Conservation (phyloP, 768 basidiomycete genomes). For the Brasilioporus rufonigricans region DNA sequence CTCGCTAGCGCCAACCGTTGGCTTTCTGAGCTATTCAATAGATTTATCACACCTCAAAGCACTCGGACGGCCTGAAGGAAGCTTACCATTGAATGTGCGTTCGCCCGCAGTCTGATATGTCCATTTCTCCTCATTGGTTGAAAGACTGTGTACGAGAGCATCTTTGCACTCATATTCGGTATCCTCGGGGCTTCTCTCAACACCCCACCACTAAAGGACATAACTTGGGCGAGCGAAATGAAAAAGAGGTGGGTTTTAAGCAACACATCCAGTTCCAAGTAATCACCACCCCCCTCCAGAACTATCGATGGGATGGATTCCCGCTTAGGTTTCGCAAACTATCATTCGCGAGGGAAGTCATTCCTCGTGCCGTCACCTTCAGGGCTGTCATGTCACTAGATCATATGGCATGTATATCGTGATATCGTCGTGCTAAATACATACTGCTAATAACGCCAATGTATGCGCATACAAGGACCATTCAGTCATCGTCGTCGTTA, state of each 20-base stretch:
- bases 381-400: constrained; percentile 1
- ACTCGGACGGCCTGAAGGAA: constrained; percentile 65
- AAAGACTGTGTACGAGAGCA: constrained; percentile 67
- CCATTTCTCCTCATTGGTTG: not conserved
- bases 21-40: constrained; percentile 28
- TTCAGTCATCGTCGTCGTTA: constrained; percentile 34
- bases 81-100: constrained; percentile 62
- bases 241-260: constrained; percentile 56
- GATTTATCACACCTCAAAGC: constrained; percentile 78
- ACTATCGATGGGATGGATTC: constrained; percentile 78
- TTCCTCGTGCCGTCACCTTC: constrained; percentile 25
- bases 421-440: constrained; percentile 4
- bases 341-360: constrained; percentile 52
- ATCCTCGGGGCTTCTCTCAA: constrained; percentile 72
- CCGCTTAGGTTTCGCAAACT: constrained; percentile 58
- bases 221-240: constrained; percentile 92
- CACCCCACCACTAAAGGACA: constrained; percentile 69
- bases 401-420: not conserved
- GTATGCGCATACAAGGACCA: not conserved
- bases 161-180: constrained; percentile 63
- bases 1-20: constrained; percentile 18
- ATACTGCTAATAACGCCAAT: not conserved
- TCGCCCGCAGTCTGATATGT: not conserved
- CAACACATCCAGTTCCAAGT: not conserved
- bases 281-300: constrained; percentile 34